Conservation (phyloP, 768 basidiomycete species). For the Kwoniella europaea region DNA sequence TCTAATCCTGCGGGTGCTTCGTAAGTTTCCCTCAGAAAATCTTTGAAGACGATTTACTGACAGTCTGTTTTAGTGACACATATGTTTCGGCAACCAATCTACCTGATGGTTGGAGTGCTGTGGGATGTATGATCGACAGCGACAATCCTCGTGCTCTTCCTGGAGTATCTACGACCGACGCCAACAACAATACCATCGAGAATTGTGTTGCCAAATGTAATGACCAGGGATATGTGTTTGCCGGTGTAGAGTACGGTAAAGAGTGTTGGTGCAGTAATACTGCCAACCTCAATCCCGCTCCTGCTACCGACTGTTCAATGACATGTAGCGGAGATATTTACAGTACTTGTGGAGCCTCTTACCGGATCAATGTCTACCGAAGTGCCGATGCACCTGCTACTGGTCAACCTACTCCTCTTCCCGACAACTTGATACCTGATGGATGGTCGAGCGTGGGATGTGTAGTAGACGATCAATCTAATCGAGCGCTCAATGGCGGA, state of each 20-base stretch:
- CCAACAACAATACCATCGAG: slow-evolving; percentile 28
- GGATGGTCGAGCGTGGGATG: slow-evolving; percentile 35
- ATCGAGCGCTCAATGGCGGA: slow-evolving; percentile 41
- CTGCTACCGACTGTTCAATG: slow-evolving; percentile 29
- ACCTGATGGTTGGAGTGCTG: slow-evolving; percentile 25
- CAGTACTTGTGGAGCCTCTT: slow-evolving; percentile 25
- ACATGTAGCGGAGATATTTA: slow-evolving; percentile 28
- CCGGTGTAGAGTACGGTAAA: slow-evolving; percentile 32
- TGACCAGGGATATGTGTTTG: slow-evolving; percentile 29
- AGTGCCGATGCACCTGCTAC: slow-evolving; percentile 18
- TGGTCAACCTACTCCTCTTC: slow-evolving; percentile 16
- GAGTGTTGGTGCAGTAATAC: slow-evolving; percentile 30
- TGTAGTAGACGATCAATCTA: slow-evolving; percentile 29
- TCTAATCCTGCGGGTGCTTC: slow-evolving; percentile 10
- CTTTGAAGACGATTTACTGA: not conserved
- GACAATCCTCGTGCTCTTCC: slow-evolving; percentile 33
- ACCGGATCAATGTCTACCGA: slow-evolving; percentile 25
- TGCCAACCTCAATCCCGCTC: slow-evolving; percentile 16
- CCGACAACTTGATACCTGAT: slow-evolving; percentile 22
- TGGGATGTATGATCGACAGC: slow-evolving; percentile 27
- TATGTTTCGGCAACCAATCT: slow-evolving; percentile 11
- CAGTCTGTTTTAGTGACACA: not conserved
- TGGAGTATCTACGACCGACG: slow-evolving; percentile 25
- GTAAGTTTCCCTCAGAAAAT: not conserved
- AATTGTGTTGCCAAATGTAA: slow-evolving; percentile 32